Conservation (phyloP, 768 basidiomycete species). For the Boletus eberwhitei region DNA sequence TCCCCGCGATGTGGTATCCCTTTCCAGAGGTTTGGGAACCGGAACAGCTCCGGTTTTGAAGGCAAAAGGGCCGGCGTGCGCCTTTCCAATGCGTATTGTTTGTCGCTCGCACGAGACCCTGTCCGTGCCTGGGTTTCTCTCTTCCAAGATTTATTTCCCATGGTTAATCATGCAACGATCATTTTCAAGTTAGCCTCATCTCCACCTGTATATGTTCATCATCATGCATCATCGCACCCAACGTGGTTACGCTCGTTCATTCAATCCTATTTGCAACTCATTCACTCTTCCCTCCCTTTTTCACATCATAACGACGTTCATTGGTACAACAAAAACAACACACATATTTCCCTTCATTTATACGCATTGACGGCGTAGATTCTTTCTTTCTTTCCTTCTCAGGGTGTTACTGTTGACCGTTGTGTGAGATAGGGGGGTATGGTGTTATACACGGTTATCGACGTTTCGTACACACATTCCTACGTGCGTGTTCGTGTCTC, state of each 20-base stretch:
- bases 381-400: not conserved
- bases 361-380: conserved; percentile 13
- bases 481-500: not conserved
- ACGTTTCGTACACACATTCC: conserved; percentile 4
- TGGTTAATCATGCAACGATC: conserved; percentile 15
- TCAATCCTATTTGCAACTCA: conserved; percentile 16
- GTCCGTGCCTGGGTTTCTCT: not conserved
- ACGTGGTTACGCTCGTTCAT: conserved; percentile 9
- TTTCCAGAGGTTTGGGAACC: conserved; percentile 37
- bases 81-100: not conserved
- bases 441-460: conserved; percentile 7
- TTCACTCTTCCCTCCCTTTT: not conserved
- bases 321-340: conserved; percentile 7
- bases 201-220: conserved; percentile 6
- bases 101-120: not conserved
- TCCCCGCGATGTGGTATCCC: conserved; percentile 32
- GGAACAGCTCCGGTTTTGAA: conserved; percentile 22
- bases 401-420: conserved; percentile 8
- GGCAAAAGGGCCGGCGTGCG: not conserved
- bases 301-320: conserved; percentile 4
- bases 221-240: conserved; percentile 18
- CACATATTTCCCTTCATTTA: not conserved
- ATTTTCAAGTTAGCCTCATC: conserved; percentile 2
- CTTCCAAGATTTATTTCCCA: conserved; percentile 16
- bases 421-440: conserved; percentile 16